Conservation (phyloP, 805 yeast genomes). For the Candida mattraensis region DNA sequence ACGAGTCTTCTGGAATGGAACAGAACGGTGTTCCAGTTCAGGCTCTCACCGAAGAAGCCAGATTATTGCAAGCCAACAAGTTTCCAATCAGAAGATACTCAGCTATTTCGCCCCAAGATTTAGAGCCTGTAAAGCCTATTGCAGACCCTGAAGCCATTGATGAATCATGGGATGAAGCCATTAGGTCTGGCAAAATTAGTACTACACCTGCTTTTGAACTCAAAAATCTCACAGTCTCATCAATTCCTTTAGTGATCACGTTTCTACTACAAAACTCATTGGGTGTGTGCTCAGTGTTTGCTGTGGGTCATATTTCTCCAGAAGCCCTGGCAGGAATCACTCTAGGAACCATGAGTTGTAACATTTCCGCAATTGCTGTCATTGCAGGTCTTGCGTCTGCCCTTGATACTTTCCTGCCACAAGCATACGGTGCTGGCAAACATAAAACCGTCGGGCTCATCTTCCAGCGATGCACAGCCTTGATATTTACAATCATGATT, state of each 20-base stretch:
- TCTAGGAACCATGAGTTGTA: constrained; percentile 74
- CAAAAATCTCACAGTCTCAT: constrained; percentile 39
- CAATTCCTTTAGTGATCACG: constrained; percentile 62
- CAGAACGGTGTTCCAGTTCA: constrained; percentile 8
- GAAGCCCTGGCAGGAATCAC: constrained; percentile 75
- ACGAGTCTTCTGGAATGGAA: constrained; percentile 3
- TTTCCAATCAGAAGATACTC: constrained; percentile 28
- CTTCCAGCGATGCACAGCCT: constrained; percentile 63
- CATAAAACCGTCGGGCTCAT: constrained; percentile 65
- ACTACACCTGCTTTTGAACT: constrained; percentile 42
- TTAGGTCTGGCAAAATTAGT: constrained; percentile 41
- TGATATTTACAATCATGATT: constrained; percentile 48
- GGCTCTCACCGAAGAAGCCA: constrained; percentile 31
- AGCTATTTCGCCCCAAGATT: constrained; percentile 9
- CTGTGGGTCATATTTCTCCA: constrained; percentile 73
- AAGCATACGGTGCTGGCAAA: constrained; percentile 71
- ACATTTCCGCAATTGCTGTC: constrained; percentile 70
- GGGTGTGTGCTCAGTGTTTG: constrained; percentile 74
- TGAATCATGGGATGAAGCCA: constrained; percentile 36
- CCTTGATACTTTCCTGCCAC: constrained; percentile 75
- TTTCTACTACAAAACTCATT: constrained; percentile 70
- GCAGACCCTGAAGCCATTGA: constrained; percentile 26
- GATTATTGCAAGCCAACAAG: constrained; percentile 26
- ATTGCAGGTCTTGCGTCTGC: constrained; percentile 80
- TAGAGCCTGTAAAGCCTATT: no score